These are phyloP conservation scores for Penicillium sp. DNA, from an alignment of 2,329 filamentous ascomycete genomes.

Conservation along the genomic window DNA sequence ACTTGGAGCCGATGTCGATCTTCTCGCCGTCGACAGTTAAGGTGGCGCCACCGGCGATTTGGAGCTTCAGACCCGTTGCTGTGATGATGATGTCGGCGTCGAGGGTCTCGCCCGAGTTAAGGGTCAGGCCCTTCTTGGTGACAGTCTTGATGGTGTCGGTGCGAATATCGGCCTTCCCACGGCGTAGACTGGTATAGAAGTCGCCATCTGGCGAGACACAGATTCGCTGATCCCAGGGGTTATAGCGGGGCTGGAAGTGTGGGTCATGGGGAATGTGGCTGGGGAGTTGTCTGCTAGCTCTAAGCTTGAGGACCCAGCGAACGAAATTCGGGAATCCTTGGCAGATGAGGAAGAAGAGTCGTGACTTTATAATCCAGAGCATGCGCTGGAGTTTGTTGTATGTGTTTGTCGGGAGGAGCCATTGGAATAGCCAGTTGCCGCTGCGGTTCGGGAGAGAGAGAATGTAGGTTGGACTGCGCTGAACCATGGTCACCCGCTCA, in stretches of 20 bases:
- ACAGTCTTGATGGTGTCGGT: conserved; percentile 58
- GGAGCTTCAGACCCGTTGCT: conserved; percentile 46
- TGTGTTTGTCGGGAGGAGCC: conserved; percentile 40
- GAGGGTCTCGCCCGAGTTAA: conserved; percentile 46
- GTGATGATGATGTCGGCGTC: conserved; percentile 47
- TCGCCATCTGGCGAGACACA: conserved; percentile 67
- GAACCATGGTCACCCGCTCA: conserved; percentile 72
- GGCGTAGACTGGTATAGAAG: conserved; percentile 56
- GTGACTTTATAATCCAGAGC: conserved; percentile 50
- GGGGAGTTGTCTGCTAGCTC: conserved; percentile 56
- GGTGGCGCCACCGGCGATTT: conserved; percentile 38
- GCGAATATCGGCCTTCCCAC: conserved; percentile 54
- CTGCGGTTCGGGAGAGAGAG: conserved; percentile 51
- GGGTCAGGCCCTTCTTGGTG: conserved; percentile 49
- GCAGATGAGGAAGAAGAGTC: conserved; percentile 57
- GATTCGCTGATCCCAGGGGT: conserved; percentile 72
- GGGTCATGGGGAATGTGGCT: conserved; percentile 55
- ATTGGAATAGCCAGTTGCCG: conserved; percentile 19
- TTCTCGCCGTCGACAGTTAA: conserved; percentile 41
- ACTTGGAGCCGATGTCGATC: conserved; percentile 36
- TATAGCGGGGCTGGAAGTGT: conserved; percentile 66
- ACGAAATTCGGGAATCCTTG: conserved; percentile 54
- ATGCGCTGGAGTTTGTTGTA: conserved; percentile 37
- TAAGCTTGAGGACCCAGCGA: conserved; percentile 48
- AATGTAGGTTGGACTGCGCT: conserved; percentile 74